phyloP scores from a whole-genome alignment of 2,329 filamentous ascomycete genomes.

The Beauveria pseudobassiana region DNA sequence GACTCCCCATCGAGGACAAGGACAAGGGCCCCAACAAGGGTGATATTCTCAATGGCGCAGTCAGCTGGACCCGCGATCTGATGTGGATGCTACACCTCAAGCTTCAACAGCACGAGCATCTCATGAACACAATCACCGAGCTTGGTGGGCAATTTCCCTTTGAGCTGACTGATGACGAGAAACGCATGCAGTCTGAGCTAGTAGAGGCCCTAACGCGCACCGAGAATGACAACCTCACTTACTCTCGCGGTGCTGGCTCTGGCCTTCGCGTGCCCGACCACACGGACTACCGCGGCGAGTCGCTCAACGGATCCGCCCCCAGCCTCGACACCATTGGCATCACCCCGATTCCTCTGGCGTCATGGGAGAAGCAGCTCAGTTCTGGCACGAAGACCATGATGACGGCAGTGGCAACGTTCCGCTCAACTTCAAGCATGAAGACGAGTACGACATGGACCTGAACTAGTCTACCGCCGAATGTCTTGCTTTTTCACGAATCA shows the following conservation, averaged over 20 bases:
- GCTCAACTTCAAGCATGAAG: conserved; percentile 85
- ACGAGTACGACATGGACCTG: conserved; percentile 82
- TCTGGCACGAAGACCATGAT: conserved; percentile 64
- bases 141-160: conserved; percentile 73
- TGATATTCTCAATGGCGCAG: conserved; percentile 93
- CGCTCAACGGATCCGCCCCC: conserved; percentile 44
- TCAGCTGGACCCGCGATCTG: conserved; percentile 93
- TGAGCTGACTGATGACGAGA: conserved; percentile 82
- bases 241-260: conserved; percentile 74
- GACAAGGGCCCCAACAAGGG: conserved; percentile 99
- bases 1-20: conserved; percentile 89
- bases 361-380: conserved; percentile 42
- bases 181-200: conserved; percentile 90
- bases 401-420: conserved; percentile 60
- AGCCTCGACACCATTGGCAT: conserved; percentile 30
- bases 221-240: conserved; percentile 66
- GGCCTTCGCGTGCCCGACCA: conserved; percentile 88
- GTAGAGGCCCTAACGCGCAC: conserved; percentile 81
- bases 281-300: conserved; percentile 83
- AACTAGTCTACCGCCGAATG: conserved; percentile 16
- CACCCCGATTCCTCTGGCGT: conserved; percentile 29
- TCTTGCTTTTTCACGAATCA: conserved; percentile 1
- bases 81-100: conserved; percentile 96
- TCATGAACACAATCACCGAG: conserved; percentile 66
- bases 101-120: conserved; percentile 81